Base-by-base conservation (phyloP, 192 early-diverging fungal genomes). In the Neocallimastix lanati region DNA sequence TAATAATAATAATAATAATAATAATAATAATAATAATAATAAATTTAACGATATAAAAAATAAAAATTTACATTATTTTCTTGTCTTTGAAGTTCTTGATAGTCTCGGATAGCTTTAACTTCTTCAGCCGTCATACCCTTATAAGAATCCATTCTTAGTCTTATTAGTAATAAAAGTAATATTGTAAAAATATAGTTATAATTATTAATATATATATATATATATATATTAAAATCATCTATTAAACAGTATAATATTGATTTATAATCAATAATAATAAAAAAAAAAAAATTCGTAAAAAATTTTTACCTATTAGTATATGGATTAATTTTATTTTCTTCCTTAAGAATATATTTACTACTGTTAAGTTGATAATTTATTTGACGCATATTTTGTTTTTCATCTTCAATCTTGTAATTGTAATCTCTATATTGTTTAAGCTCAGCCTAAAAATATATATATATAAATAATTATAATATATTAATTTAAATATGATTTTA, bases 91-190 rank as follows among this genome's bases (percentile, higher is more conserved):
- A 82, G 78, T 29, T 87, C 87, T 79, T 88, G 88, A 15, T 82
- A 79, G 12, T 79, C 76, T 15, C 82, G 78, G 18, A 88, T 85
- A 30, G 86, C 82, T 27, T 76, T 25, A 50, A 84, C 85, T 80
- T 89, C 86, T 37, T 86, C 82, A 12, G 35, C 50, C 0, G 86
- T 88, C 77, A 90, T 87, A 76, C 88, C 89, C 79, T 90, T 90
- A 82, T 89, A 90, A 18, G 85, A 67, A 78, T 90, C 89, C 27
- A 89, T 88, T 12, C 89, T 82, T 29, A 89, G 81, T 76, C 85
- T 90, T 76, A 7, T 67, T n/a, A 78, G 5, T 28, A 28, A 7
- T 35, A 35, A 35, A 35, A 35, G 33, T 35, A 35, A n/a, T n/a
- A n/a, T n/a, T n/a, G n/a, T n/a, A n/a, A n/a, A n/a, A n/a, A n/a